Evolutionary conservation across 2,329 filamentous ascomycete genomes (phyloP), one percentile per base, ranked within the genome.

Genomic region (Alternaria alternata): DNA sequence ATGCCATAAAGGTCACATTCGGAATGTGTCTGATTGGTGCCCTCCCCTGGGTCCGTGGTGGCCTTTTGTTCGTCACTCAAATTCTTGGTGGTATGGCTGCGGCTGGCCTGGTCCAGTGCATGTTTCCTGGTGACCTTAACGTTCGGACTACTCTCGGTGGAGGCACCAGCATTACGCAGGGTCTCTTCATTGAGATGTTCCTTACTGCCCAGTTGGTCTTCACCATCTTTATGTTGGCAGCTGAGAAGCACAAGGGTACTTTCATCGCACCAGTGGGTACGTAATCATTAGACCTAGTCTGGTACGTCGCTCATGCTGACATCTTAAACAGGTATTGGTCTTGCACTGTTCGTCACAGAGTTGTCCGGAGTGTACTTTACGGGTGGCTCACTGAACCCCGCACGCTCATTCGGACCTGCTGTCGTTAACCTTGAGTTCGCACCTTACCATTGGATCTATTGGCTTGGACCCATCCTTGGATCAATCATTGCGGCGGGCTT

Each of bases 271-370:
- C 90, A 0, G 78, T 92, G 5, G 89, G 87, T 60, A 51, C 1
- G 54, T 34, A 16, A 42, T 5, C 4, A n/a, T n/a, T 36, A 36
- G 18, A 5, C 6, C 24, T 48, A 12, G 8, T 48, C 20, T 32
- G 4, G 12, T 5, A 1, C 16, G 4, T n/a, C 5, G 14, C 5
- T 2, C 30, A 3, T 47, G 32, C 51, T 55, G 26, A 55, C 43
- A 1, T 30, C 11, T 43, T 30, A 16, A 47, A 24, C 14, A 60
- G 53, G 57, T 18, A 91, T 92, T 66, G 91, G 90, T 2, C 78
- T 91, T 6, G 82, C 89, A 0, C 83, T 92, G 59, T 92, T 92
- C 75, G 83, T 91, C 1, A 39, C 59, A 26, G 58, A 61, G 22
- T 7, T 61, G 7, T 57, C 58, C 1, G 54, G 82, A 76, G 79